A percentile compares a stretch with the other conserved stretches of the same genome.
Conservation (phyloP, 1,284 basidiomycete species). For the Apiotrichum siamense region DNA sequence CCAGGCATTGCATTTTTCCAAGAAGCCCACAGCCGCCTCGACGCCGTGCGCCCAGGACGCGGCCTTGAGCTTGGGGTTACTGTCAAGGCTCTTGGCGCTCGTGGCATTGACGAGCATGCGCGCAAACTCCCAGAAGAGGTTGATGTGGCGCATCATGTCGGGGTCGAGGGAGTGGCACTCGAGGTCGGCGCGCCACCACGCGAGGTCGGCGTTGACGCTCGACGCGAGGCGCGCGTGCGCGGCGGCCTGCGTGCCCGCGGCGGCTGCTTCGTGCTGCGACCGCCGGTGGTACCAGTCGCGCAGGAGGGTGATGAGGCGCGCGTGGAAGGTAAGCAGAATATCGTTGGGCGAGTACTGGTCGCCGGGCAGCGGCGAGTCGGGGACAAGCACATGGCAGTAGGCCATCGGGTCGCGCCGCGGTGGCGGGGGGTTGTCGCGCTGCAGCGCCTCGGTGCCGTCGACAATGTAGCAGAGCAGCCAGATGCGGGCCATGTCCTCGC, state of each 20-base stretch:
- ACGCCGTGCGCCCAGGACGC: slow-evolving; percentile 13
- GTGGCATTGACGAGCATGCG: slow-evolving; percentile 31
- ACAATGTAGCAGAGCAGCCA: slow-evolving; percentile 43
- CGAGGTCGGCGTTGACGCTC: slow-evolving; percentile 23
- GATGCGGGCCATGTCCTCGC: slow-evolving; percentile 34
- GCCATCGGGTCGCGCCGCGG: slow-evolving; percentile 21
- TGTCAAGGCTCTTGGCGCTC: slow-evolving; percentile 19
- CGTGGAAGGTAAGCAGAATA: slow-evolving; percentile 34
- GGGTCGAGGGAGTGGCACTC: slow-evolving; percentile 9
- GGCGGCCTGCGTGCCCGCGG: not conserved
- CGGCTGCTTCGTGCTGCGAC: slow-evolving; percentile 6
- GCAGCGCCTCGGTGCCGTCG: slow-evolving; percentile 29
- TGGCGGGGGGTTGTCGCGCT: slow-evolving; percentile 15
- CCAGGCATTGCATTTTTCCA: slow-evolving; percentile 30
- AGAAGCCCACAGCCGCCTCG: slow-evolving; percentile 27
- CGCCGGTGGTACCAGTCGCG: slow-evolving; percentile 26
- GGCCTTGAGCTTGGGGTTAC: slow-evolving; percentile 7
- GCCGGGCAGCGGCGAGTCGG: slow-evolving; percentile 12
- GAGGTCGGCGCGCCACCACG: slow-evolving; percentile 29
- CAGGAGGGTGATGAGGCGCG: slow-evolving; percentile 30
- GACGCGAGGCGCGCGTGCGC: slow-evolving; percentile 14
- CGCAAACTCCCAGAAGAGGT: slow-evolving; percentile 33
- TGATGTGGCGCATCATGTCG: slow-evolving; percentile 17
- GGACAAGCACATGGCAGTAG: slow-evolving; percentile 23
- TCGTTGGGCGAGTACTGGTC: slow-evolving; percentile 21